These are phyloP conservation scores for Saccharum spontaneum DNA, from an alignment of 176 grass and related monocot species.

Conservation along the genomic window DNA sequence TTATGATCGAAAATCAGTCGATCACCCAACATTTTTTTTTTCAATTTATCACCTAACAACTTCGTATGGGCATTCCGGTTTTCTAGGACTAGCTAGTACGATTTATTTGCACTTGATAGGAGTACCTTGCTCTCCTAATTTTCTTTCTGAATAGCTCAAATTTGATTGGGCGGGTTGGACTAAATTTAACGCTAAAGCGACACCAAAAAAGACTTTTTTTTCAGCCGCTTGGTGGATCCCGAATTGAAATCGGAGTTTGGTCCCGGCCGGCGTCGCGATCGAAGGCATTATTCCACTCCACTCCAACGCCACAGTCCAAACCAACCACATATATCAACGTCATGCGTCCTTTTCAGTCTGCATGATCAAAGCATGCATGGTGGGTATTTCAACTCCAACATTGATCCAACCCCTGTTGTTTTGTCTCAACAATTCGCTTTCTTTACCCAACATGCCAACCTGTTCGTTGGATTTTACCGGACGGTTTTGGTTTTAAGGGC, in stretches of 20 bases:
- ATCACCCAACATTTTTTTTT: no score
- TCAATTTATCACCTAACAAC: background rate
- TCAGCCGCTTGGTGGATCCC: background rate
- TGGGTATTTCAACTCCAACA: background rate
- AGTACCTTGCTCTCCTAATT: background rate
- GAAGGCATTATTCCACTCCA: background rate
- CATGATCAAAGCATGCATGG: background rate
- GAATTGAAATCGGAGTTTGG: background rate
- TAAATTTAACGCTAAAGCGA: background rate
- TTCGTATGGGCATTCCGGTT: background rate
- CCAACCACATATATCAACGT: background rate
- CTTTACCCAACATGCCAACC: background rate
- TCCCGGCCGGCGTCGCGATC: background rate
- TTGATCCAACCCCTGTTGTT: background rate
- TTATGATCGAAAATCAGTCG: background rate
- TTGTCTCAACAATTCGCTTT: constrained; percentile 7
- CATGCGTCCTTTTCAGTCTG: background rate
- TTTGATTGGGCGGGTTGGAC: background rate
- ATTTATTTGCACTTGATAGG: background rate
- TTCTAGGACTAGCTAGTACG: background rate
- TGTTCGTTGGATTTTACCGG: background rate
- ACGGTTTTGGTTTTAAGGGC: background rate
- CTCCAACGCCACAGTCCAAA: background rate
- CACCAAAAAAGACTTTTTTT: background rate
- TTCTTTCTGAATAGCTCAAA: background rate